Percentiles rank a stretch among this genome's conserved stretches.
phyloP scores from a whole-genome alignment of 495 filamentous ascomycete genomes.

The Massariosphaeria phaeospora region DNA sequence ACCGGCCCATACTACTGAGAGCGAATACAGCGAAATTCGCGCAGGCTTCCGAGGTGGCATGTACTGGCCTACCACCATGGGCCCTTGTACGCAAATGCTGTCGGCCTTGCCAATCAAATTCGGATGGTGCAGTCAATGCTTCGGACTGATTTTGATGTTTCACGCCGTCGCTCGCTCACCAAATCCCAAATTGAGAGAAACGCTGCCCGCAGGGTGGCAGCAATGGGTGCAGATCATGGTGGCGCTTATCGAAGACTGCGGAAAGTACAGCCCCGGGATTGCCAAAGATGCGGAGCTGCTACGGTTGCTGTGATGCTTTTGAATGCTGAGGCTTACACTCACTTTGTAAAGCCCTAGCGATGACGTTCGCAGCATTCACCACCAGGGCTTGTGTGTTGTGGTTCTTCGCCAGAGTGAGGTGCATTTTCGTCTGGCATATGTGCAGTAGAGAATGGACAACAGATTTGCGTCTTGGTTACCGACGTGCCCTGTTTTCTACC shows the following conservation, averaged over 20 bases:
- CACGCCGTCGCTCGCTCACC: conserved; percentile 15
- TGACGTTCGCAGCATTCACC: too few relatives aligned
- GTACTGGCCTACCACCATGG: conserved; percentile 28
- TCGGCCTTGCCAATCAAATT: conserved; percentile 28
- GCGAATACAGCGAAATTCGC: conserved; percentile 13
- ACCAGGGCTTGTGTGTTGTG: too few relatives aligned
- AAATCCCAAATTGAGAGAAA: conserved; percentile 16
- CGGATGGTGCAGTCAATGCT: conserved; percentile 30
- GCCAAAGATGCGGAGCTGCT: conserved; percentile 29
- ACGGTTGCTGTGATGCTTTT: conserved; percentile 21
- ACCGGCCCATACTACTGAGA: conserved; percentile 12
- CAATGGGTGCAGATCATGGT: conserved; percentile 28
- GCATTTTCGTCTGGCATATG: too few relatives aligned
- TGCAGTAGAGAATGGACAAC: too few relatives aligned
- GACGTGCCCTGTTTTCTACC: too few relatives aligned
- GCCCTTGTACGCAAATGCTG: conserved; percentile 23
- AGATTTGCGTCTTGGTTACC: too few relatives aligned
- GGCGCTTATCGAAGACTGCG: conserved; percentile 20
- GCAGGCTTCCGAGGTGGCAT: conserved; percentile 15
- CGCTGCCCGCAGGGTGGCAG: conserved; percentile 28
- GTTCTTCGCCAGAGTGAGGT: too few relatives aligned
- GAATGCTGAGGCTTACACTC: too few relatives aligned
- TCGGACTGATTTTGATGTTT: conserved; percentile 26
- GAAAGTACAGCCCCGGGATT: conserved; percentile 19
- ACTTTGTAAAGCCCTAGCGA: too few relatives aligned